Conservation (phyloP, 768 basidiomycete species). For the Tulasnella sp. region DNA sequence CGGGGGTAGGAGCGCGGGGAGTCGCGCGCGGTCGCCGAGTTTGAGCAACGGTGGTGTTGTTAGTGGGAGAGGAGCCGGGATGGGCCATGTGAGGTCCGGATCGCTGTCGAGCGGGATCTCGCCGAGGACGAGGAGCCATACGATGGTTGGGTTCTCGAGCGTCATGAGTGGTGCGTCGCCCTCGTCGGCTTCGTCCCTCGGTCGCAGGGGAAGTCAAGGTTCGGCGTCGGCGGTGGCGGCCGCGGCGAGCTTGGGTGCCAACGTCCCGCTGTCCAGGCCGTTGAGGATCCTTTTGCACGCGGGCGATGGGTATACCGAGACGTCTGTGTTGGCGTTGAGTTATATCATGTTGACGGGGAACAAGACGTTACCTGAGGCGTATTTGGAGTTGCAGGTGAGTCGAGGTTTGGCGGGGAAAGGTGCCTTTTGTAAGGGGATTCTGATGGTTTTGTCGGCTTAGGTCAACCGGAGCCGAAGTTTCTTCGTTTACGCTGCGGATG, state of each 20-base stretch:
- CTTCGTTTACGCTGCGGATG: constrained; percentile 80
- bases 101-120: neutral
- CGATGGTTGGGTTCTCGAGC: neutral
- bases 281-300: constrained; percentile 65
- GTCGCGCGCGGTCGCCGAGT: neutral
- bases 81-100: neutral
- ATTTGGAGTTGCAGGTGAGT: constrained; percentile 67
- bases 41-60: neutral
- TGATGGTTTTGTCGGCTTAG: neutral
- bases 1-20: neutral
- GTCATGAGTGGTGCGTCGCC: neutral
- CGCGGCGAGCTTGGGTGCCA: constrained; percentile 19
- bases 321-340: constrained; percentile 73
- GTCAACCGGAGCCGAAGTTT: constrained; percentile 69
- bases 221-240: constrained; percentile 21
- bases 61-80: neutral
- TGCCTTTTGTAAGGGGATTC: constrained; percentile 11
- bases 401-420: constrained; percentile 38
- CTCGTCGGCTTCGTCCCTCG: too few relatives aligned
- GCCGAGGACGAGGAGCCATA: neutral
- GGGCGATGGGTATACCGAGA: constrained; percentile 86
- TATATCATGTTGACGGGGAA: constrained; percentile 70
- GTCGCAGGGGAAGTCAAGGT: constrained; percentile 19
- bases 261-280: constrained; percentile 33
- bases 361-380: constrained; percentile 73